Conservation (phyloP, 2,329 filamentous ascomycete species). For the Emergomyces pasteurianus region DNA sequence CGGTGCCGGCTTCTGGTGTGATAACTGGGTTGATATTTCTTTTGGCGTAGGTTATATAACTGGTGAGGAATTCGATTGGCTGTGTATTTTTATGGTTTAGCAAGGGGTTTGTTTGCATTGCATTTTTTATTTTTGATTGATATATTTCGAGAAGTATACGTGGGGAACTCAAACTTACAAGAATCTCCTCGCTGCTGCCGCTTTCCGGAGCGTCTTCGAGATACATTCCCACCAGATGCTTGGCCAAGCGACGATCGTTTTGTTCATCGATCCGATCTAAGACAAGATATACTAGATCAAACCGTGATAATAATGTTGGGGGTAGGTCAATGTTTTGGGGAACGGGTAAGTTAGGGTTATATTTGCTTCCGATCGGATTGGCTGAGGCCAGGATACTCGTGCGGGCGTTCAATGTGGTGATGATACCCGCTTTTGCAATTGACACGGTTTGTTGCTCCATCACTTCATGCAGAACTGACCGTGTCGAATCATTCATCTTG, state of each 20-base stretch:
- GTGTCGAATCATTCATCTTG: slow-evolving; percentile 65
- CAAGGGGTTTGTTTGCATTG: slow-evolving; percentile 1
- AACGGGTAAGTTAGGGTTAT: slow-evolving; percentile 90
- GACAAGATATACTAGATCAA: slow-evolving; percentile 93
- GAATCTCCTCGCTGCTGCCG: slow-evolving; percentile 61
- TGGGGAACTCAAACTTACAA: slow-evolving; percentile 47
- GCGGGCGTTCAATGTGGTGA: slow-evolving; percentile 82
- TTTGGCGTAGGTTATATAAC: slow-evolving; percentile 94
- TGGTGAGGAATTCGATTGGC: slow-evolving; percentile 90
- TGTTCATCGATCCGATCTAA: slow-evolving; percentile 89
- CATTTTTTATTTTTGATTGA: neutral
- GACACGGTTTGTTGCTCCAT: slow-evolving; percentile 74
- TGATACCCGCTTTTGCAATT: slow-evolving; percentile 67
- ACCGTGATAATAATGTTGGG: slow-evolving; percentile 86
- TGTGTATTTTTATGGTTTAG: slow-evolving; percentile 23
- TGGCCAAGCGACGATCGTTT: slow-evolving; percentile 74
- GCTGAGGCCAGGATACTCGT: slow-evolving; percentile 94
- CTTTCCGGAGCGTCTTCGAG: slow-evolving; percentile 88
- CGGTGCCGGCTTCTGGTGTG: slow-evolving; percentile 65
- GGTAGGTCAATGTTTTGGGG: slow-evolving; percentile 97
- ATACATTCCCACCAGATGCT: slow-evolving; percentile 92
- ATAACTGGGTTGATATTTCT: slow-evolving; percentile 73
- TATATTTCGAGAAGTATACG: neutral
- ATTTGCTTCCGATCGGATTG: slow-evolving; percentile 95
- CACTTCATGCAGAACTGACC: slow-evolving; percentile 65